phyloP scores from a whole-genome alignment of 2,329 filamentous ascomycete genomes.

The Madurella fahalii region DNA sequence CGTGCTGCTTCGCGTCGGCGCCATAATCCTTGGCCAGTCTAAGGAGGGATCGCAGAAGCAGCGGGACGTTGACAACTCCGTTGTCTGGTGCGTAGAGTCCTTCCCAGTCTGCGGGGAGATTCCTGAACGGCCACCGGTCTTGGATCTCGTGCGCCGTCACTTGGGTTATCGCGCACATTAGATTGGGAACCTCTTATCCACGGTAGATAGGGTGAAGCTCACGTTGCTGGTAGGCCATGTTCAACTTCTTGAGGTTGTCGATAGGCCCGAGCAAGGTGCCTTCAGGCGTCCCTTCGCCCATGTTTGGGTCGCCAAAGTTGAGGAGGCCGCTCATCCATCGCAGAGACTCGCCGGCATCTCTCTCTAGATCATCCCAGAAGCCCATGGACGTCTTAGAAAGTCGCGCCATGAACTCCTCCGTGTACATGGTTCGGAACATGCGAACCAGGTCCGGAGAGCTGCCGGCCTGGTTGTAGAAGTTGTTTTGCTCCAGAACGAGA shows the following conservation, averaged over 20 bases:
- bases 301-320: conserved; percentile 1
- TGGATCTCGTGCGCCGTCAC: conserved; percentile 9
- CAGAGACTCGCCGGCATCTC: conserved; percentile 3
- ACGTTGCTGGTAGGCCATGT: not conserved
- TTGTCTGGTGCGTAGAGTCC: conserved; percentile 11
- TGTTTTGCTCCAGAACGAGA: not conserved
- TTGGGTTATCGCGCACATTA: not conserved
- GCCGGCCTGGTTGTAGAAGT: not conserved
- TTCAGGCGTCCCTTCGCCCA: not conserved
- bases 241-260: not conserved
- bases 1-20: conserved; percentile 16
- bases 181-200: not conserved
- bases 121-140: conserved; percentile 8
- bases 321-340: conserved; percentile 6
- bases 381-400: conserved; percentile 3
- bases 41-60: conserved; percentile 48
- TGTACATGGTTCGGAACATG: conserved; percentile 8
- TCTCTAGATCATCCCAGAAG: conserved; percentile 4
- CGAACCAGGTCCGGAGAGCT: conserved; percentile 1
- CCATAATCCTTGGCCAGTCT: conserved; percentile 32
- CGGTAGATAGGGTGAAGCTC: not conserved
- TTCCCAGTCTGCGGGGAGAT: not conserved
- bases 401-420: conserved; percentile 3
- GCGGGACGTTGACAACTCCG: conserved; percentile 48
- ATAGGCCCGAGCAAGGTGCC: not conserved